Base-by-base conservation (phyloP, 352 stramenopile genomes). In the Bremia lactucae region DNA sequence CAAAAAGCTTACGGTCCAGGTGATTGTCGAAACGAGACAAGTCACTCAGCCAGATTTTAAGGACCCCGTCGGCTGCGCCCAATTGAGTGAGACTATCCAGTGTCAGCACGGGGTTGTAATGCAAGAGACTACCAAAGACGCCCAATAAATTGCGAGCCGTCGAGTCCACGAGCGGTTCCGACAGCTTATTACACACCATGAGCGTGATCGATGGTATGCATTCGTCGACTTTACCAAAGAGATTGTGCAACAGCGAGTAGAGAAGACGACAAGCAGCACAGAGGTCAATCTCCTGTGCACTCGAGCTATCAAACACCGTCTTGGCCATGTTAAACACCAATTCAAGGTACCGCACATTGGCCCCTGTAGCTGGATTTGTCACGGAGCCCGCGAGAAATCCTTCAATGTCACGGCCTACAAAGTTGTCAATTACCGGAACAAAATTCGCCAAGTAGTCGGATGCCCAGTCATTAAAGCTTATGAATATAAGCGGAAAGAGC, bases 381-480 rank as follows among this genome's bases (percentile, higher is more conserved):
- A 40, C 58, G 5, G 67, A 60, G 15, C 76, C 72, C 0, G 68
- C 49, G 18, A 88, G 44, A 45, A 92, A 88, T 19, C 66, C 72
- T 11, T 83, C 71, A 3, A 83, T 68, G 53, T 89, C 74, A 24
- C 79, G 72, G 15, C 72, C 74, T 0, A 98, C 96, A 56, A 96
- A 98, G 61, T 97, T 98, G 60, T 98, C 93, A 26, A 98, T 84
- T 24, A 96, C 92, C 2, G 78, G 80, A 37, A 95, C 87, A 56
- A 98, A 97, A 58, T 98, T 95, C 14, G 87, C 88, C 31, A 98
- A 50, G 58, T 98, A 98, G 64, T 98, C 95, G 20, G 94, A 95
- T 0, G 94, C 94, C 74, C 85, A 98, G 47, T 96, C 75, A 47
- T 97, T 79, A 65, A 97, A 97, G 34, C 89, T 91, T 31, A 81